A percentile compares a stretch with the other conserved stretches of the same genome.
phyloP scores from a whole-genome alignment of 164 flowering plant genomes.

The Sextonia rubra region DNA sequence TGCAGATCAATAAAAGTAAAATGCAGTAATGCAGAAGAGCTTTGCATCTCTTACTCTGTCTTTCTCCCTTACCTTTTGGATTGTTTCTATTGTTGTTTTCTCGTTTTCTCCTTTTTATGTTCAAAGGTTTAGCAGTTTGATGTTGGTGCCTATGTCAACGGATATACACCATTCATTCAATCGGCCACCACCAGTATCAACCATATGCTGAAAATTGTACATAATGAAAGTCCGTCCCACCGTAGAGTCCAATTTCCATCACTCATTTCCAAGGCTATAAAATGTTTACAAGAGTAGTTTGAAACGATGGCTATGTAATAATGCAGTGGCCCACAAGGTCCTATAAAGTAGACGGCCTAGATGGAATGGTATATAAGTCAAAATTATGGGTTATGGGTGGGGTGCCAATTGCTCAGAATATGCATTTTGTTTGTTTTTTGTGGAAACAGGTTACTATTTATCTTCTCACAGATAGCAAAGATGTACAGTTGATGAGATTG shows the following conservation, averaged over 20 bases:
- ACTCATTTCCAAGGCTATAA: neutral
- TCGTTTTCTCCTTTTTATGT: neutral
- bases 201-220: neutral
- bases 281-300: neutral
- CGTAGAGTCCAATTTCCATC: neutral
- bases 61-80: neutral
- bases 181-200: neutral
- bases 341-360: too few relatives aligned
- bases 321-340: too few relatives aligned
- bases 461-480: too few relatives aligned
- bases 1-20: neutral
- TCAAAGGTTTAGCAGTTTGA: neutral
- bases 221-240: neutral
- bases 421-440: neutral
- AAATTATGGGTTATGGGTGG: neutral
- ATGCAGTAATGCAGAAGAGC: neutral
- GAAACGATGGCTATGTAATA: neutral
- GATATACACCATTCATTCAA: neutral
- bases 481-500: too few relatives aligned
- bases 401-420: neutral
- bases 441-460: too few relatives aligned
- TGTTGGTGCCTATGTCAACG: neutral
- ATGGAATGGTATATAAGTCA: neutral
- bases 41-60: neutral
- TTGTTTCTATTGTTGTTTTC: neutral